Percentiles rank a stretch among this genome's conserved stretches.
These are phyloP conservation scores for Globisporangium irregulare DNA, from an alignment of 352 stramenopile genomes.

Conservation along the genomic window DNA sequence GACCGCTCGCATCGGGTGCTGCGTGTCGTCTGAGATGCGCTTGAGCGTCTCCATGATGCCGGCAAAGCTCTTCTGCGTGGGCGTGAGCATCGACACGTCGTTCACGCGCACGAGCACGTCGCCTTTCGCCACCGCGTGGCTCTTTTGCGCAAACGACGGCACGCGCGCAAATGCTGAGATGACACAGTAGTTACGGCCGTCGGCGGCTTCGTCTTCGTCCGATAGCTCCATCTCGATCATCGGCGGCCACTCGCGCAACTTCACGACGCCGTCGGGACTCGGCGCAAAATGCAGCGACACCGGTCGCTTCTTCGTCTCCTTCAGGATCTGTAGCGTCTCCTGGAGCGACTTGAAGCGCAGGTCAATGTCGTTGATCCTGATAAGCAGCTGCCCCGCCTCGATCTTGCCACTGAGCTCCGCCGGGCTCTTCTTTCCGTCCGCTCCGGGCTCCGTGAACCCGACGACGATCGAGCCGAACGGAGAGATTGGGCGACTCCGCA, in stretches of 20 bases:
- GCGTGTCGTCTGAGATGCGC: constrained; percentile 43
- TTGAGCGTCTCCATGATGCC: constrained; percentile 62
- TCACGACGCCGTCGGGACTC: constrained; percentile 77
- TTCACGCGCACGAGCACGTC: constrained; percentile 74
- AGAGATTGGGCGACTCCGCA: constrained; percentile 66
- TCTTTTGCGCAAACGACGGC: constrained; percentile 73
- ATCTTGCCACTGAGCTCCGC: constrained; percentile 77
- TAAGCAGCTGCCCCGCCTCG: constrained; percentile 58
- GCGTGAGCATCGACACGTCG: constrained; percentile 41
- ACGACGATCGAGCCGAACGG: constrained; percentile 74
- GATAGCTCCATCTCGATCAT: constrained; percentile 74
- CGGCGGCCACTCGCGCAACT: constrained; percentile 75
- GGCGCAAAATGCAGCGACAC: constrained; percentile 71
- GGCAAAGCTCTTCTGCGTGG: constrained; percentile 43
- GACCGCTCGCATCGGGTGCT: constrained; percentile 41
- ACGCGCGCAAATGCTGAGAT: constrained; percentile 65
- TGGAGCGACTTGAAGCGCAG: constrained; percentile 60
- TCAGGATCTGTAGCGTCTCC: constrained; percentile 57
- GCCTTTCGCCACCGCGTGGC: constrained; percentile 49
- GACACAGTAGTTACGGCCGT: constrained; percentile 62
- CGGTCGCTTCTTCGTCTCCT: constrained; percentile 55
- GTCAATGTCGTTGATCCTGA: constrained; percentile 65
- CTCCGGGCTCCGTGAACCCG: constrained; percentile 48
- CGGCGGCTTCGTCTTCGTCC: constrained; percentile 46
- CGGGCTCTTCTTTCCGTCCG: constrained; percentile 47